Base-by-base conservation (phyloP, 306 rosid genomes). In the Cajanus cajan region DNA sequence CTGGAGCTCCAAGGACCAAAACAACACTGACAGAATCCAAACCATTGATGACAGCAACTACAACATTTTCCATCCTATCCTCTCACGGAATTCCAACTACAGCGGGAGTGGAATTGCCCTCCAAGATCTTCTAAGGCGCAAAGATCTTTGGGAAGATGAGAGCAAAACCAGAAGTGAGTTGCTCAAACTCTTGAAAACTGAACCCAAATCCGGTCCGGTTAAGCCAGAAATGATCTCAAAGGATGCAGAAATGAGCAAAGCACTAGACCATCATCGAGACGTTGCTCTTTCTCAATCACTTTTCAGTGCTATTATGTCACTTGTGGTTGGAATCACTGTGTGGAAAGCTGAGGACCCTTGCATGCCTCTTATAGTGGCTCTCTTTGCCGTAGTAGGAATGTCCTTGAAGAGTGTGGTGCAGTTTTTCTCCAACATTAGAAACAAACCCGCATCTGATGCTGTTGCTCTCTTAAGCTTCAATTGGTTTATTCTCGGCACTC, bases 301-400 rank as follows among this genome's bases (percentile, higher is more conserved):
- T 55, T 95, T 93, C 88, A 95, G 97, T 19, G 91, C 93, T 6
- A 24, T 90, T 10, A 63, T 93, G 74, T 93, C 97, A 2, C 86
- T 91, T 54, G 45, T 83, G 51, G 99, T 95, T 3, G 97, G 98
- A 55, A 59, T 83, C 33, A 85, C 86, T 22, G 80, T 84, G 34
- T 91, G 97, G 97, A 71, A 91, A 86, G 94, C 98, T 9, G 90
- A 87, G 64, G 90, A 89, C 55, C 86, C 93, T 59, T 93, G 97
- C 84, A 82, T 84, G 93, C 97, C 97, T 54, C 97, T 95, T 28
- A 85, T 95, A 40, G 68, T 86, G 33, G 99, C 97, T 74, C 97
- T 93, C 45, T 84, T 91, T 81, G 69, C 77, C 0, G 97, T 93
- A 14, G 98, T 95, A 73, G 88, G 87, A 82, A 93, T 93, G 86